phyloP scores from a whole-genome alignment of 2,329 filamentous ascomycete genomes.

The Chalaropsis thielavioides region DNA sequence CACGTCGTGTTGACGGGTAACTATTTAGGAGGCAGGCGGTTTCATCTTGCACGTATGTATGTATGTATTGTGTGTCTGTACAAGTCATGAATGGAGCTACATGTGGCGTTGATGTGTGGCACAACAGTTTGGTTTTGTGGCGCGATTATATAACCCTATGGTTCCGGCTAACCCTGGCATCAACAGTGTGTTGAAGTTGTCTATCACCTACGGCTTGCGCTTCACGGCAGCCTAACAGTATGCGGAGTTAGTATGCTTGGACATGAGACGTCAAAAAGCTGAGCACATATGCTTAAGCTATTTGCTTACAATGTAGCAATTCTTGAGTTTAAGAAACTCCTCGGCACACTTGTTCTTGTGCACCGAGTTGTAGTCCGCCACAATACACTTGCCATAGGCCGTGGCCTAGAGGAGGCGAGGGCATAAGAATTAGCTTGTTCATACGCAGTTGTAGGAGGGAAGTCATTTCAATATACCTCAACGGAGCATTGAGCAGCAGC shows the following conservation, averaged over 20 bases:
- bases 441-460: no score
- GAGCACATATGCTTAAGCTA: not conserved
- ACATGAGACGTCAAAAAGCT: not conserved
- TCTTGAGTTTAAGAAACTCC: conserved; percentile 73
- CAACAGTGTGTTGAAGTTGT: not conserved
- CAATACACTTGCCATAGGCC: conserved; percentile 79
- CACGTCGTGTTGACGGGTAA: no score
- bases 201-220: not conserved
- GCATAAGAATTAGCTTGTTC: no score
- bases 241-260: not conserved
- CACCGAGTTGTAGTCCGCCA: conserved; percentile 77
- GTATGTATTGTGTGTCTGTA: no score
- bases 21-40: no score
- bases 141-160: not conserved
- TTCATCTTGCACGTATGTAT: no score
- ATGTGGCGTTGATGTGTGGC: no score
- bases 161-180: not conserved
- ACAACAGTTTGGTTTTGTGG: no score
- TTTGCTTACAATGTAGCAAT: conserved; percentile 61
- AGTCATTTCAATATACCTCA: conserved; percentile 29
- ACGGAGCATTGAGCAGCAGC: conserved; percentile 41
- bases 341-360: conserved; percentile 79
- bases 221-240: not conserved
- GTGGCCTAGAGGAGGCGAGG: conserved; percentile 44
- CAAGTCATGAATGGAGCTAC: no score